Evolutionary conservation across 495 filamentous ascomycete species (phyloP).

Genomic region (Tuber aestivum): DNA sequence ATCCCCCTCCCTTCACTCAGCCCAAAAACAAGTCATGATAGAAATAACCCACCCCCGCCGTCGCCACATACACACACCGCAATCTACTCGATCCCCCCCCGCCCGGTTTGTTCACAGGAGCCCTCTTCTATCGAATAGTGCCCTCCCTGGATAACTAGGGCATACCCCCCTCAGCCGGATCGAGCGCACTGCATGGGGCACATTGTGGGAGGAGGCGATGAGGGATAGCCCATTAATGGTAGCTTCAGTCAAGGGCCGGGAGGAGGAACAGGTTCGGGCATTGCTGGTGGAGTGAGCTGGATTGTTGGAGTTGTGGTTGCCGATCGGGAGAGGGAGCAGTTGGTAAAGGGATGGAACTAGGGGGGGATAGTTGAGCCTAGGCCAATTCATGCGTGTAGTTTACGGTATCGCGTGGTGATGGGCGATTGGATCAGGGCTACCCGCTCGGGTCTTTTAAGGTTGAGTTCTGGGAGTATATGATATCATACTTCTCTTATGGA

Average conservation of each 20-base stretch:
- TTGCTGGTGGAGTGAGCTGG: background rate
- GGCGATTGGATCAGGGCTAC: too few species aligned
- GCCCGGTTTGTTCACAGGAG: constrained; percentile 33
- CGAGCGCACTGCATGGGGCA: constrained; percentile 25
- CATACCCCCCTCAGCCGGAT: constrained; percentile 19
- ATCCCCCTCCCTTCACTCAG: background rate
- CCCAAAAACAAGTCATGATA: constrained; percentile 7
- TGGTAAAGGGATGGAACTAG: background rate
- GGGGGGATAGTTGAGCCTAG: too few species aligned
- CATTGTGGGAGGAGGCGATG: constrained; percentile 16
- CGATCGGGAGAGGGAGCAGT: background rate
- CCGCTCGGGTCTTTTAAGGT: too few species aligned
- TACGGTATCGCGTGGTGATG: background rate
- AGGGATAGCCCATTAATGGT: constrained; percentile 15
- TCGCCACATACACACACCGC: too few species aligned
- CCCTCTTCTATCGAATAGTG: constrained; percentile 28
- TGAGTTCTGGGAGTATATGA: too few species aligned
- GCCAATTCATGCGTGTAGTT: constrained; percentile 8
- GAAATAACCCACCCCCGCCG: constrained; percentile 18
- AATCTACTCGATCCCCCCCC: constrained; percentile 29
- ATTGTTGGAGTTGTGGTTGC: constrained; percentile 9
- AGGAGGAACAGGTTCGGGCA: background rate
- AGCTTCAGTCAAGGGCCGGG: background rate
- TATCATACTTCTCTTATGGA: too few species aligned
- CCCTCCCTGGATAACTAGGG: constrained; percentile 32